These are phyloP conservation scores for Lanmaoa rubissima DNA, from an alignment of 768 basidiomycete genomes.

Conservation along the genomic window DNA sequence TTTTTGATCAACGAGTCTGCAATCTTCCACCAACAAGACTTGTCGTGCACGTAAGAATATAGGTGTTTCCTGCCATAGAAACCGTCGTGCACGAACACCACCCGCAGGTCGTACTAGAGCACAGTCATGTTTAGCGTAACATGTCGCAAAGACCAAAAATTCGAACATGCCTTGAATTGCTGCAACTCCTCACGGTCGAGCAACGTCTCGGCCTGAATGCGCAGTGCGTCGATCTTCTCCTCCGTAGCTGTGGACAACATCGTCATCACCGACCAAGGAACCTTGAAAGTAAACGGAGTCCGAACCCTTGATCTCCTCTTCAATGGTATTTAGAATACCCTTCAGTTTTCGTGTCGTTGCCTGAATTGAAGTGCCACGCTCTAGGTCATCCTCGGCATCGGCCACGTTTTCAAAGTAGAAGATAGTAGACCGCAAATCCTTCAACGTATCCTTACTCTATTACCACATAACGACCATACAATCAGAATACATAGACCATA, in stretches of 20 bases:
- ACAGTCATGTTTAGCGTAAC: background rate
- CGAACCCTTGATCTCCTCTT: conserved; percentile 54
- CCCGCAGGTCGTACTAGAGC: conserved; percentile 76
- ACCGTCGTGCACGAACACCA: conserved; percentile 75
- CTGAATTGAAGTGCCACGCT: conserved; percentile 45
- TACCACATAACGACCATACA: background rate
- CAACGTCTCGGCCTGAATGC: conserved; percentile 41
- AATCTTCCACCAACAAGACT: conserved; percentile 78
- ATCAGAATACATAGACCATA: background rate
- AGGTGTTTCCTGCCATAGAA: conserved; percentile 73
- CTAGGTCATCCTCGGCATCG: conserved; percentile 42
- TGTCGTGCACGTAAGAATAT: conserved; percentile 69
- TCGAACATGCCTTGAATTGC: conserved; percentile 47
- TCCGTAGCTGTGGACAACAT: conserved; percentile 47
- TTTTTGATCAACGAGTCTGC: conserved; percentile 67
- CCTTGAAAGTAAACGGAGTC: background rate
- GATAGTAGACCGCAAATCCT: conserved; percentile 58
- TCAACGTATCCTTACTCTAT: conserved; percentile 62
- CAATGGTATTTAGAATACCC: conserved; percentile 49
- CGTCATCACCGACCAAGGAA: background rate
- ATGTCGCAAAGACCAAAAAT: background rate
- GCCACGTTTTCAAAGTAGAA: conserved; percentile 74
- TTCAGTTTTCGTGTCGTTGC: conserved; percentile 50
- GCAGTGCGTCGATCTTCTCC: conserved; percentile 43
- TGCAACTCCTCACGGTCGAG: conserved; percentile 68